A percentile compares a stretch with the other conserved stretches of the same genome.
Conservation (phyloP, 2,329 filamentous ascomycete genomes). For the Aulographum hederae region DNA sequence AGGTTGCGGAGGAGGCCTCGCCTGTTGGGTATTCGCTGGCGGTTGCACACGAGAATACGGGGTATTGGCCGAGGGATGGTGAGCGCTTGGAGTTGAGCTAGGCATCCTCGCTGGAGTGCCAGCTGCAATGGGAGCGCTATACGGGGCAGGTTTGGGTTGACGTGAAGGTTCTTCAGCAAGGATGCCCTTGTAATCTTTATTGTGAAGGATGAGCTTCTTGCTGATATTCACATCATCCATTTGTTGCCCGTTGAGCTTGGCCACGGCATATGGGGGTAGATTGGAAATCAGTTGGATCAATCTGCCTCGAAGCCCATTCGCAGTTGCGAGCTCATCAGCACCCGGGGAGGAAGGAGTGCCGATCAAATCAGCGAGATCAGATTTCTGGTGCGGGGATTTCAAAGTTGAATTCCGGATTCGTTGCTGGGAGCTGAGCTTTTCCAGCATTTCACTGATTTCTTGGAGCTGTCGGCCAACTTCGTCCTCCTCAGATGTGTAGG, state of each 20-base stretch:
- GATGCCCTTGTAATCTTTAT: constrained; percentile 55
- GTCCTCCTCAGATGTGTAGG: constrained; percentile 13
- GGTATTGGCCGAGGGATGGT: constrained; percentile 11
- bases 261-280: constrained; percentile 68
- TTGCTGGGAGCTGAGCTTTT: constrained; percentile 62
- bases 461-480: constrained; percentile 43
- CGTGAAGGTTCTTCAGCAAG: constrained; percentile 63
- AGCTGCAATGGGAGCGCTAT: constrained; percentile 10
- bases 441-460: constrained; percentile 57
- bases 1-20: constrained; percentile 13
- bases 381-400: constrained; percentile 46
- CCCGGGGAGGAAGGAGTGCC: constrained; percentile 49
- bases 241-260: constrained; percentile 72
- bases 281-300: constrained; percentile 54
- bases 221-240: constrained; percentile 70
- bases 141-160: constrained; percentile 20
- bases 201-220: constrained; percentile 56
- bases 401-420: constrained; percentile 57
- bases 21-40: constrained; percentile 5
- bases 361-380: constrained; percentile 33
- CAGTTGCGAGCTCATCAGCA: constrained; percentile 37
- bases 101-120: constrained; percentile 11
- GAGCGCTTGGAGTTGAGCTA: constrained; percentile 11
- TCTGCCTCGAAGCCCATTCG: constrained; percentile 59
- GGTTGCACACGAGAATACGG: constrained; percentile 17